These are phyloP conservation scores for Fusarium secorum DNA, from an alignment of 2,329 filamentous ascomycete species.

Conservation along the genomic window DNA sequence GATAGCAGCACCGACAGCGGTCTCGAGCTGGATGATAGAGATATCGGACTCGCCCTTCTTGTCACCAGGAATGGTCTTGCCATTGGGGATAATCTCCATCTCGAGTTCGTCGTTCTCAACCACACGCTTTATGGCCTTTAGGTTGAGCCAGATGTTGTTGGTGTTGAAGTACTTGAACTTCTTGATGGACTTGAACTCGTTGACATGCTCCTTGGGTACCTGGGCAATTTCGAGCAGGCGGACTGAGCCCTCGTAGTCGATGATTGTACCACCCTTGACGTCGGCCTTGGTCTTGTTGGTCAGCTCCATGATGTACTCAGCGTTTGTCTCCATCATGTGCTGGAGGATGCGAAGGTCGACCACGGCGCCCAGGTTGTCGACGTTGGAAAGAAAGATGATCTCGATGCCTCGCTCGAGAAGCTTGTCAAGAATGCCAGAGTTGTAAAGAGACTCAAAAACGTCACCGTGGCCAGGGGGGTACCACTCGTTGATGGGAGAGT, in stretches of 20 bases:
- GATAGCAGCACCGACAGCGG: slow-evolving; percentile 96
- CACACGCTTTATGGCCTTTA: slow-evolving; percentile 96
- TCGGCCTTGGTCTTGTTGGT: slow-evolving; percentile 99
- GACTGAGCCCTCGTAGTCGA: slow-evolving; percentile 97
- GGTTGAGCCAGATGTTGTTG: slow-evolving; percentile 99
- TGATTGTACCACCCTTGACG: slow-evolving; percentile 99
- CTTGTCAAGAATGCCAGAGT: slow-evolving; percentile 97
- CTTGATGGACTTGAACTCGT: slow-evolving; percentile 99
- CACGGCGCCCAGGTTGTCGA: slow-evolving; percentile 97
- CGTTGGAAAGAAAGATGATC: slow-evolving; percentile 98
- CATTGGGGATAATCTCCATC: slow-evolving; percentile 99
- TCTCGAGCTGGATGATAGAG: slow-evolving; percentile 97
- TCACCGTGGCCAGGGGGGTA: slow-evolving; percentile 99
- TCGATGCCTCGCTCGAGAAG: slow-evolving; percentile 94
- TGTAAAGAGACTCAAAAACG: slow-evolving; percentile 99
- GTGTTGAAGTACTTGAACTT: slow-evolving; percentile 99
- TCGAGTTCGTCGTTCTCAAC: slow-evolving; percentile 98
- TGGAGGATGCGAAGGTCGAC: slow-evolving; percentile 98
- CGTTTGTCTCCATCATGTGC: slow-evolving; percentile 97
- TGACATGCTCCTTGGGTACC: slow-evolving; percentile 99
- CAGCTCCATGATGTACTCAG: slow-evolving; percentile 99
- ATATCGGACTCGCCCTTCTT: slow-evolving; percentile 99
- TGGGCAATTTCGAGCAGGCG: slow-evolving; percentile 98
- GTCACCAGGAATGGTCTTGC: slow-evolving; percentile 97
- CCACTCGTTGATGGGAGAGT: slow-evolving; percentile 94